Conservation (phyloP, 495 filamentous ascomycete species). For the Daldinia vernicosa region DNA sequence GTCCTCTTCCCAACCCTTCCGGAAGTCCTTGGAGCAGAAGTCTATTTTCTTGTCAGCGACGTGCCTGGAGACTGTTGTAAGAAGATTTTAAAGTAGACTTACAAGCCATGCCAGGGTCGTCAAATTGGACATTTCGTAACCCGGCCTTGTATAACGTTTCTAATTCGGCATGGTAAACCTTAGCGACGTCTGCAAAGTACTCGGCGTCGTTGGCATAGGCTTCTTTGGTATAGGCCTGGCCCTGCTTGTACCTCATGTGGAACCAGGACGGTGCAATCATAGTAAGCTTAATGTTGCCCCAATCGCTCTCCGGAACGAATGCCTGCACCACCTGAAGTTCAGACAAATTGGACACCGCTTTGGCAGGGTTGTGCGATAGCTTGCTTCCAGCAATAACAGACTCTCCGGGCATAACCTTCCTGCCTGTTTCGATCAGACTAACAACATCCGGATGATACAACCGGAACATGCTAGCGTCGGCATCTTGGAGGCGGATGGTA, state of each 20-base stretch:
- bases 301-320: constrained; percentile 64
- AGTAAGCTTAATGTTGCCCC: constrained; percentile 75
- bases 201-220: constrained; percentile 73
- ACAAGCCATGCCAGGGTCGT: constrained; percentile 82
- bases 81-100: constrained; percentile 43
- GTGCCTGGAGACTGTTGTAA: not conserved
- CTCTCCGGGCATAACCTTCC: constrained; percentile 76
- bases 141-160: constrained; percentile 74
- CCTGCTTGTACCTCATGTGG: constrained; percentile 76
- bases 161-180: constrained; percentile 72
- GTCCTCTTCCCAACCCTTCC: constrained; percentile 70
- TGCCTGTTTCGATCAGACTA: constrained; percentile 66
- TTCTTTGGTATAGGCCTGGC: constrained; percentile 70
- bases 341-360: constrained; percentile 71
- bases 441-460: constrained; percentile 82
- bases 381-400: constrained; percentile 77
- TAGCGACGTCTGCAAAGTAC: constrained; percentile 79
- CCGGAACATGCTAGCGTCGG: constrained; percentile 74
- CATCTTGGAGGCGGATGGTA: constrained; percentile 67
- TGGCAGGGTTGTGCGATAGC: constrained; percentile 71
- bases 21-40: constrained; percentile 81
- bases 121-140: constrained; percentile 75
- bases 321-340: constrained; percentile 73
- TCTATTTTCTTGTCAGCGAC: constrained; percentile 53
- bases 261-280: constrained; percentile 77